These are phyloP conservation scores for Boechera stricta DNA, from an alignment of 345 rosid genomes.

Conservation along the genomic window DNA sequence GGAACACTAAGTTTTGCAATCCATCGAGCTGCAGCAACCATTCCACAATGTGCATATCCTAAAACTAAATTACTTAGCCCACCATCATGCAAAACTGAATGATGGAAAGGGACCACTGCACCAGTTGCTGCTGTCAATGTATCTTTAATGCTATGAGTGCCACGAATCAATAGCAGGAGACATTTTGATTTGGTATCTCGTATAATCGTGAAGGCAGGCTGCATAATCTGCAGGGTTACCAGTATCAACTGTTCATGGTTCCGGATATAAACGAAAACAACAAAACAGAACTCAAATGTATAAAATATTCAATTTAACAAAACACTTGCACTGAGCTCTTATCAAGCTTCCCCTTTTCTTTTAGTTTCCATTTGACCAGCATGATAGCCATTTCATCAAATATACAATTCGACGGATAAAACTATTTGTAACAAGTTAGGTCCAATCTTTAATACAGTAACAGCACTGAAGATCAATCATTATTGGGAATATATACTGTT, in stretches of 20 bases:
- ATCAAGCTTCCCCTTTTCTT: slow-evolving; percentile 4
- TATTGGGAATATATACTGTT: not conserved
- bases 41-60: slow-evolving; percentile 98
- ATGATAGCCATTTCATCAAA: slow-evolving; percentile 10
- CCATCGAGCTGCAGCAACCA: slow-evolving; percentile 99
- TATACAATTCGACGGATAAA: not conserved
- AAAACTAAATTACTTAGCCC: slow-evolving; percentile 91
- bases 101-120: slow-evolving; percentile 98
- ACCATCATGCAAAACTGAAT: slow-evolving; percentile 93
- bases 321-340: slow-evolving; percentile 6
- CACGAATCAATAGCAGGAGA: slow-evolving; percentile 86
- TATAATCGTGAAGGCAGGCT: slow-evolving; percentile 94
- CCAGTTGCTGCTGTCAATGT: slow-evolving; percentile 98
- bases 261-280: slow-evolving; percentile 23
- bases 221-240: slow-evolving; percentile 70
- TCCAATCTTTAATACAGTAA: not conserved
- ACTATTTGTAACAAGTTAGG: not conserved
- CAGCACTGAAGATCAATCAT: not conserved
- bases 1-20: slow-evolving; percentile 92
- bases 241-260: slow-evolving; percentile 17
- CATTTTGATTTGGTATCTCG: slow-evolving; percentile 67
- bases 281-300: not conserved
- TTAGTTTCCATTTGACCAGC: slow-evolving; percentile 1
- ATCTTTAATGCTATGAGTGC: slow-evolving; percentile 96
- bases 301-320: not conserved